phyloP scores from a whole-genome alignment of 257 asterid species.

The Solanum medicagineum region DNA sequence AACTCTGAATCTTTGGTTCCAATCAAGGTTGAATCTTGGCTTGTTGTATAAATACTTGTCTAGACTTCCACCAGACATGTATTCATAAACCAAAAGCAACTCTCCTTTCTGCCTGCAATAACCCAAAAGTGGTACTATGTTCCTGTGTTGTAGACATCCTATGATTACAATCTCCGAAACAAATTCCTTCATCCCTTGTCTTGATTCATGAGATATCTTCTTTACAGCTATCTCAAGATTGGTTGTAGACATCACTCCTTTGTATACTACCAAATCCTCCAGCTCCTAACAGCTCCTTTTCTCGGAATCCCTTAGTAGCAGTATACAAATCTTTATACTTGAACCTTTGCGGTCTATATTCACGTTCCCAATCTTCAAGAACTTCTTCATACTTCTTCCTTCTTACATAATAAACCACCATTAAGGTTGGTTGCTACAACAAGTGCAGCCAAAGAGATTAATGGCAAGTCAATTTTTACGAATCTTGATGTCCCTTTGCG shows the following conservation, averaged over 20 bases:
- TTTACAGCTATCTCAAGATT: conserved; percentile 41
- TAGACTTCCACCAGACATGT: conserved; percentile 62
- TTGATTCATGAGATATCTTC: conserved; percentile 47
- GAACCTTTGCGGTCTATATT: conserved; percentile 46
- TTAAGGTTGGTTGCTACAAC: not conserved
- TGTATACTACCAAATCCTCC: conserved; percentile 70
- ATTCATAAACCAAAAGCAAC: conserved; percentile 50
- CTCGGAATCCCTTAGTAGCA: conserved; percentile 49
- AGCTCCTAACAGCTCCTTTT: conserved; percentile 31
- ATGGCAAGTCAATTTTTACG: conserved; percentile 26
- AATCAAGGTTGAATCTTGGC: conserved; percentile 21
- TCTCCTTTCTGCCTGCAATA: conserved; percentile 49
- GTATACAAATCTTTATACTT: conserved; percentile 41
- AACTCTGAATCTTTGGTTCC: conserved; percentile 40
- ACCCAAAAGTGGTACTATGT: conserved; percentile 47
- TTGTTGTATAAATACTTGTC: conserved; percentile 32
- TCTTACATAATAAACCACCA: conserved; percentile 7
- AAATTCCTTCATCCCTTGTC: conserved; percentile 58
- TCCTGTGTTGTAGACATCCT: conserved; percentile 58
- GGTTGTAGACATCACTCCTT: conserved; percentile 31
- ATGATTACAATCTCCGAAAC: conserved; percentile 56
- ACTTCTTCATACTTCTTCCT: conserved; percentile 33
- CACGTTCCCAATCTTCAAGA: conserved; percentile 56
- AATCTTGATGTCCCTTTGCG: conserved; percentile 13
- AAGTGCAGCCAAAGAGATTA: not conserved